Base-by-base conservation (phyloP, 1,284 basidiomycete species). In the Microbotryum scabiosae region DNA sequence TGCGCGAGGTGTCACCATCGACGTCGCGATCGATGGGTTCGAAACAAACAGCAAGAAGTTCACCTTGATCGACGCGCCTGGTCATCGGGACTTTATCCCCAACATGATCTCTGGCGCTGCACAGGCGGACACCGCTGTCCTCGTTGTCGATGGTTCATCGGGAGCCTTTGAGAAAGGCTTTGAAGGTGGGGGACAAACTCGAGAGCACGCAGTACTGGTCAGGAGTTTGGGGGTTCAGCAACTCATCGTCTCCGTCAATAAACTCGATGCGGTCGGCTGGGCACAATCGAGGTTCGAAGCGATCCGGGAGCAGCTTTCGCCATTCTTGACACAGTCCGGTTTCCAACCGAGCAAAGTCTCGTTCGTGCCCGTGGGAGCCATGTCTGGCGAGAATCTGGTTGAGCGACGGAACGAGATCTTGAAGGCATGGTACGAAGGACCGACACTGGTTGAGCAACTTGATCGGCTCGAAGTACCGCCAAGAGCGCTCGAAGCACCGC, bases 51-150 rank as follows among this genome's bases (percentile, higher is more conserved):
- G 88, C 69, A 82, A 88, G 54, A 82, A 84, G 60, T 86, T 97
- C 67, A 97, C 92, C 2, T 83, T 98, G 23, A 83, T 98, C 28
- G 94, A 98, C 71, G 94, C 96, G 0, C 94, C 94, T 0, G 94
- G 94, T 0, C 94, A 98, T 76, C 88, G 86, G 67, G 96, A 98
- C 72, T 98, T 98, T 70, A 88, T 98, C 60, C 94, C 96, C 0
- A 97, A 97, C 73, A 98, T 98, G 96, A 98, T 98, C 61, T 94
- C 90, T 0, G 94, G 94, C 2, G 94, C 94, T 2, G 86, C 93
- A 0, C 94, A 97, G 76, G 96, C 96, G 0, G 94, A 98, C 70
- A 91, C 90, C 44, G 93, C 94, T 1, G 76, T 98, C 5, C 82
- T 98, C n/a, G 94, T 98, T 6, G 84, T 98, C 23, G 96, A 97